Conservation (phyloP, 1,139 yeast species). For the Wickerhamomyces sp. region DNA sequence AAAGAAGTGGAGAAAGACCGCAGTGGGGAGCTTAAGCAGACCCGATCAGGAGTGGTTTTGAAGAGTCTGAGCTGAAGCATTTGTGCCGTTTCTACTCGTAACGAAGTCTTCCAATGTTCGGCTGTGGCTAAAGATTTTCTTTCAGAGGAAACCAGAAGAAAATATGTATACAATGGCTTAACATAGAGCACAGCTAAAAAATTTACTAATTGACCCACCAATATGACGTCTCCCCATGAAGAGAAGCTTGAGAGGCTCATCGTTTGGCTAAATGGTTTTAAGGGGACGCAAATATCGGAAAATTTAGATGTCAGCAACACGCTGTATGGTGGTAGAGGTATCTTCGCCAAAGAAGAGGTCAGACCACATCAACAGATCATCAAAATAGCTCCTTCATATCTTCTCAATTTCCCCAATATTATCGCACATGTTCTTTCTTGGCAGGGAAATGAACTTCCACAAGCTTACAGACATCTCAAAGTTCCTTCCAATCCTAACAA, state of each 20-base stretch:
- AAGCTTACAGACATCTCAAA: slow-evolving; percentile 16
- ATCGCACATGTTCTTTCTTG: slow-evolving; percentile 35
- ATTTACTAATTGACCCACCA: no score
- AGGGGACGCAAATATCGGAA: slow-evolving; percentile 1
- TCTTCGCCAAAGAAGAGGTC: slow-evolving; percentile 38
- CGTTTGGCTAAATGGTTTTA: background rate
- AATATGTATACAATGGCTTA: no score
- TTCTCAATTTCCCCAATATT: slow-evolving; percentile 59
- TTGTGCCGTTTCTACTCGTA: no score
- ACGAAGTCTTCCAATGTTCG: no score
- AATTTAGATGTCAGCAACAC: slow-evolving; percentile 26
- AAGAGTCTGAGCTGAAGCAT: no score
- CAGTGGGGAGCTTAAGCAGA: no score
- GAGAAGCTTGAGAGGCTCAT: background rate
- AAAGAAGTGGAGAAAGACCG: no score
- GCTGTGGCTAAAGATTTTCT: no score
- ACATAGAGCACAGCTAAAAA: no score
- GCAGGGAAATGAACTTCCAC: slow-evolving; percentile 24
- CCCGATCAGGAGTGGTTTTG: no score
- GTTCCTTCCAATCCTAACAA: slow-evolving; percentile 18
- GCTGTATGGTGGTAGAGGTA: slow-evolving; percentile 57
- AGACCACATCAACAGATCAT: slow-evolving; percentile 40
- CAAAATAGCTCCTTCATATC: slow-evolving; percentile 51
- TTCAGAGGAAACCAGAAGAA: no score
- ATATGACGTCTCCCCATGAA: no score